Percentiles rank a stretch among this genome's conserved stretches.
These are phyloP conservation scores for Ramaria rubella DNA, from an alignment of 768 basidiomycete genomes.

Conservation along the genomic window DNA sequence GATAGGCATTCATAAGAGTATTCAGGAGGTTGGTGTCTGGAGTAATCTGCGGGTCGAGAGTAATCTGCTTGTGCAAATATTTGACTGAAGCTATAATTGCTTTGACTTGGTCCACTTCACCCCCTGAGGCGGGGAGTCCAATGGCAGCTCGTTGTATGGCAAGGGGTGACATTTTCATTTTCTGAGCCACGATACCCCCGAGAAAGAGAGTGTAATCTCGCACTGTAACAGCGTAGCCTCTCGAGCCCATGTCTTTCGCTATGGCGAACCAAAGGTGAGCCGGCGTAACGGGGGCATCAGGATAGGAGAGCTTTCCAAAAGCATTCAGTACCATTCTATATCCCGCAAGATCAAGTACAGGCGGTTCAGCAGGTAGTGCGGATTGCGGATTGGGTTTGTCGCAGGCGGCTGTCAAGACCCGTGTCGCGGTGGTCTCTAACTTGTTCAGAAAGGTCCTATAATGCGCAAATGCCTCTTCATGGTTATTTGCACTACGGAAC, in stretches of 20 bases:
- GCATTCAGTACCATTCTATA: slow-evolving; percentile 59
- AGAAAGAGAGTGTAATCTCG: slow-evolving; percentile 47
- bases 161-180: slow-evolving; percentile 46
- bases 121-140: slow-evolving; percentile 17
- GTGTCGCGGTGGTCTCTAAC: neutral
- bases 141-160: slow-evolving; percentile 21
- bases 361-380: neutral
- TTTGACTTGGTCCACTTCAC: slow-evolving; percentile 15
- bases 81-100: slow-evolving; percentile 22
- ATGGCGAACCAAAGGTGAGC: slow-evolving; percentile 63
- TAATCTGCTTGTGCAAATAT: slow-evolving; percentile 66
- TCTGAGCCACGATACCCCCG: slow-evolving; percentile 44
- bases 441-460: neutral
- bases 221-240: slow-evolving; percentile 49
- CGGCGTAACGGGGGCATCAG: slow-evolving; percentile 35
- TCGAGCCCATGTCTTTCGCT: slow-evolving; percentile 69
- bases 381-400: neutral
- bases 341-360: slow-evolving; percentile 26
- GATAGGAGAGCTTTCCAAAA: slow-evolving; percentile 54
- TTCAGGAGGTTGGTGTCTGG: slow-evolving; percentile 71
- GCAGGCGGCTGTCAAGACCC: neutral
- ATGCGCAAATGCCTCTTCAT: slow-evolving; percentile 3
- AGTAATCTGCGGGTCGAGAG: slow-evolving; percentile 69
- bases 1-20: slow-evolving; percentile 84
- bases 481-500: neutral